Percentiles rank a stretch among this genome's conserved stretches.
phyloP scores from a whole-genome alignment of 208 protist genomes.

The Leishmania aethiopica region DNA sequence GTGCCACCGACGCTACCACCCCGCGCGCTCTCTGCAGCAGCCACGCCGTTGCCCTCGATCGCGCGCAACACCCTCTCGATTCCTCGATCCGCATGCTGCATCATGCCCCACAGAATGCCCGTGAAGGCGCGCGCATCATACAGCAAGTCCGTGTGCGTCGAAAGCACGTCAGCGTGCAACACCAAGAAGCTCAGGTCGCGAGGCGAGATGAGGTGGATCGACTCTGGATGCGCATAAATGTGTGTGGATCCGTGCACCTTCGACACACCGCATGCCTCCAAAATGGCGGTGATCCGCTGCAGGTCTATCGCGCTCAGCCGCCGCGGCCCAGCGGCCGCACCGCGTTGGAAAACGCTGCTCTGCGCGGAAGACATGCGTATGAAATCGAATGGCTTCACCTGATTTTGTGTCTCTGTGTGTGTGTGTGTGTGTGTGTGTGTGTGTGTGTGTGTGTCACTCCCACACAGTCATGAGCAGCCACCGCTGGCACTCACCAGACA shows the following conservation, averaged over 20 bases:
- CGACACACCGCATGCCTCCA: conserved; percentile 50
- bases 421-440: neutral
- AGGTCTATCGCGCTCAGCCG: conserved; percentile 29
- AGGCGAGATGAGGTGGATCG: conserved; percentile 48
- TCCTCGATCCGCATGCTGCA: conserved; percentile 36
- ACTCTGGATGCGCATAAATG: conserved; percentile 60
- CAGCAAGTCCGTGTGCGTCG: conserved; percentile 33
- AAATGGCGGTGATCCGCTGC: conserved; percentile 43
- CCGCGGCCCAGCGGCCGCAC: neutral
- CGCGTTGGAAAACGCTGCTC: neutral
- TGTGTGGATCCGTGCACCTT: conserved; percentile 52
- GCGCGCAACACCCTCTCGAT: conserved; percentile 37
- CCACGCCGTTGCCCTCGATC: neutral
- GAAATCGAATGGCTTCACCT: neutral
- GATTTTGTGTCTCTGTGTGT: neutral
- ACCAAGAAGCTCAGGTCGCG: conserved; percentile 45
- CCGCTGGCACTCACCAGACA: neutral
- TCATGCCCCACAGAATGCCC: conserved; percentile 68
- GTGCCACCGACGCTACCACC: conserved; percentile 2
- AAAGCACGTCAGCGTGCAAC: conserved; percentile 41
- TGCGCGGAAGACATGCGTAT: neutral
- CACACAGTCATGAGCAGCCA: neutral
- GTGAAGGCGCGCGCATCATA: conserved; percentile 71
- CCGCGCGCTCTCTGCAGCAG: conserved; percentile 4
- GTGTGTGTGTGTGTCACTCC: neutral